Percentiles rank a stretch among this genome's conserved stretches.
Conservation (phyloP, 306 rosid species). For the Cucurbita ficifolia region DNA sequence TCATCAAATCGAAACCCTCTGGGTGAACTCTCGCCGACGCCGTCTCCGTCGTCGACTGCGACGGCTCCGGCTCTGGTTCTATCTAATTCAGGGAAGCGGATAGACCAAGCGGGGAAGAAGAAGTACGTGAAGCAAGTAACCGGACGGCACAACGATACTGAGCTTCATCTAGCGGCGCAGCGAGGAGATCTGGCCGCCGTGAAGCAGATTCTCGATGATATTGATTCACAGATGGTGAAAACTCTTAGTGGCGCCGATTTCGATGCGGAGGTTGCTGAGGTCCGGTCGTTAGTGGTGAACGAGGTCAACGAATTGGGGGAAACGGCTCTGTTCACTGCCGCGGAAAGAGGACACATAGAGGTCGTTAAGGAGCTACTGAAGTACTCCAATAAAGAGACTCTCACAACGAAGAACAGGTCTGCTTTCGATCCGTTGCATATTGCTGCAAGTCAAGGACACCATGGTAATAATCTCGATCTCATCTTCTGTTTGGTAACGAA, state of each 20-base stretch:
- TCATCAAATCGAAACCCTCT: conserved; percentile 17
- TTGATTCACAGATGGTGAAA: conserved; percentile 62
- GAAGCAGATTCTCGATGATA: conserved; percentile 62
- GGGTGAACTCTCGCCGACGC: conserved; percentile 53
- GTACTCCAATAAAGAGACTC: conserved; percentile 41
- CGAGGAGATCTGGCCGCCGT: conserved; percentile 83
- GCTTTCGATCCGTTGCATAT: conserved; percentile 74
- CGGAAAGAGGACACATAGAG: conserved; percentile 74
- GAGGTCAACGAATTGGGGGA: conserved; percentile 90
- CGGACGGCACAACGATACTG: conserved; percentile 89
- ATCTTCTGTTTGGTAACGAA: background rate
- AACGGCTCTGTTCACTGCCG: conserved; percentile 74
- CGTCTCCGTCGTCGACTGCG: conserved; percentile 44
- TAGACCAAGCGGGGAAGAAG: conserved; percentile 91
- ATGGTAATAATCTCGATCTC: conserved; percentile 33
- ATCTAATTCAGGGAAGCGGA: conserved; percentile 89
- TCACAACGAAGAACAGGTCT: conserved; percentile 55
- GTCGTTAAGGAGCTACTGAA: conserved; percentile 71
- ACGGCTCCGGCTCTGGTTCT: conserved; percentile 86
- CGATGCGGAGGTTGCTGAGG: conserved; percentile 76
- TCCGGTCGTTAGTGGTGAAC: conserved; percentile 60
- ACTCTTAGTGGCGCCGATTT: conserved; percentile 46
- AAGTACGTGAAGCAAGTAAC: conserved; percentile 98
- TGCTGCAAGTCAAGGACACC: conserved; percentile 84
- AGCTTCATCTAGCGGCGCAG: conserved; percentile 95